Evolutionary conservation across 331 rosid genomes (phyloP), one percentile per base, ranked within the genome.

Genomic region (Quercus phellos): DNA sequence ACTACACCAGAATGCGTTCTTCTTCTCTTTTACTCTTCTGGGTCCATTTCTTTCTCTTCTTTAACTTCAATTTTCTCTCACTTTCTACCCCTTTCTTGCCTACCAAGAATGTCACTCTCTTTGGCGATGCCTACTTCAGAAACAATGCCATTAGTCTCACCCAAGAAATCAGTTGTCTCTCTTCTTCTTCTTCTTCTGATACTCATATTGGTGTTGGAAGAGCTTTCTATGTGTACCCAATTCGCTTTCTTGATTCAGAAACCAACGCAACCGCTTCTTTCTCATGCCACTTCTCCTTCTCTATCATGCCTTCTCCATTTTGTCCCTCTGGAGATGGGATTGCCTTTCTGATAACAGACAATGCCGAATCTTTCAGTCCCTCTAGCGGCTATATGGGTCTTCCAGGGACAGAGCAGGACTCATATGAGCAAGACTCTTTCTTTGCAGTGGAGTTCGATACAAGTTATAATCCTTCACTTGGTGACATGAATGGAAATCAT

Each of bases 401-500:
- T 18, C 98, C 46, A 38, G 46, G 9, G 46, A 38, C 97, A 0
- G 64, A 81, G 4, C 79, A 80, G 9, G 21, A 81, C 10, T 35
- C 17, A 0, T 30, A 43, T 3, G 68, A 73, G 21, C 71, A 79
- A 82, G 85, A 80, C 51, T 77, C 92, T 2, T 93, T 86, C 83
- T 82, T 93, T 59, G 97, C 95, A 0, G 88, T 93, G 5, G 96
- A 93, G 64, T 93, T 91, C 6, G 98, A 93, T 73, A 91, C 94
- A 1, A 78, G 75, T 38, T 87, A 83, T 13, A 85, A 91, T 58
- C 92, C 97, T 29, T 56, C 83, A 27, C 85, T 91, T 0, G 98
- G 92, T 1, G 96, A 91, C 76, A 77, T 88, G 51, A 91, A 88
- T 64, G 97, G 77, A 1, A 93, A 90, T 82, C 97, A 91, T 26